Evolutionary conservation across 345 rosid species (phyloP), one percentile per base, ranked within the genome.

Genomic region (Hevea brasiliensis): DNA sequence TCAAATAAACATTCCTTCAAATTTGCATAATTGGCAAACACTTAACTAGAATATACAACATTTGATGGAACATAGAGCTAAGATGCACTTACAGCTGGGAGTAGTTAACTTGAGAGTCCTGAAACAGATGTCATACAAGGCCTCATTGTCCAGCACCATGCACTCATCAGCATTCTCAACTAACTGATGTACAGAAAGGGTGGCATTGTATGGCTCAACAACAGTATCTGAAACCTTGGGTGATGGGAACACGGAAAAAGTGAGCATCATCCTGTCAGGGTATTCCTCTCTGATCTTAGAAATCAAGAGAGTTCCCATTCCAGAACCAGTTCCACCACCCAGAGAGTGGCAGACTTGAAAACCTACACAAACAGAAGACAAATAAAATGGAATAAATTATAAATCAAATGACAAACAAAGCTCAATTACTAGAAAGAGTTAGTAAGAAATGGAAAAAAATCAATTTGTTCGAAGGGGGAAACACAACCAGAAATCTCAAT

Each of bases 91-190:
- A 76, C 79, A 76, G 71, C 79, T 76, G 21, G 79, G 79, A 17
- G 74, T 76, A 18, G 79, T 76, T 50, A 76, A 20, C 62, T 76
- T 76, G 64, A 76, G 74, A 45, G 73, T 76, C 70, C 79, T 76
- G 65, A 76, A 76, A 12, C 79, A 76, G 8, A 76, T 76, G 35
- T 76, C 79, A 53, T 76, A 76, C 44, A 76, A 57, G 32, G 79
- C 79, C 64, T 76, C 79, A 18, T 76, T 76, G 59, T 76, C 79
- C 61, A 76, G 68, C 47, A 76, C 79, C 79, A 76, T 76, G 40
- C 79, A 76, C 70, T 76, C 79, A 45, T 76, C 79, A 15, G 79
- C 79, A 13, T 76, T 76, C 65, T 76, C 79, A 70, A 76, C 79
- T 47, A 76, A 48, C 58, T 76, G 74, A 64, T 76, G 79, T 29